Evolutionary conservation across 176 grass and related monocot genomes (phyloP), one percentile per base, ranked within the genome.

Genomic region (Zoysia japonica): DNA sequence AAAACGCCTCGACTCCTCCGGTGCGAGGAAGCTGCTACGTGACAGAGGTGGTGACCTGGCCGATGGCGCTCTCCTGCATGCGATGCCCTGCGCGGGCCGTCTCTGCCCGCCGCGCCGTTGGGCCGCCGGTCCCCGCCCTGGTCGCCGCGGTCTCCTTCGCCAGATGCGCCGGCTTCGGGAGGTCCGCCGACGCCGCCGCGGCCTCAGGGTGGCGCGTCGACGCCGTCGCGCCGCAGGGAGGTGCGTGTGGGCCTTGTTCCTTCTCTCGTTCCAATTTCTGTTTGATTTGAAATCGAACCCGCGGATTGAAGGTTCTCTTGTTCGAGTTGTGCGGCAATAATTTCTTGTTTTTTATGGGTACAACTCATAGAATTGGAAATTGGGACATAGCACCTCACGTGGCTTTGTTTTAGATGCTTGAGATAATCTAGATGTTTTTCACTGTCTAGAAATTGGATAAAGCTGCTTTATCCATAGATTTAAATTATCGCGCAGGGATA

Each of bases 31-130:
- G 76, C 77, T 10, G 50, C 12, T 10, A 13, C 47, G 55, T 43
- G 2, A 63, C 28, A 1, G 8, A 81, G 10, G 63, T 0, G 41
- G 6, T 0, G 53, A 2, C 38, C 77, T 20, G 0, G 13, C 12
- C 28, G 71, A 91, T 91, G 89, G 78, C 85, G 37, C 78, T 91
- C 13, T 85, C 85, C 74, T 85, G 78, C 68, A 50, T 82, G 85
- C 74, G 83, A 65, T 85, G 82, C 74, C 62, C 82, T 47, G 61
- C 77, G 17, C 71, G 47, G 20, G 40, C 65, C 55, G 11, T 2
- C 76, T 7, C 59, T 17, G 6, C 12, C 38, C 85, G 65, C 28
- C 76, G 76, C 10, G 17, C 11, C 20, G 50, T 40, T 1, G 53
- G 50, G 5, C 44, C 39, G 11, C 16, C 70, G 3, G 9, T 53